Evolutionary conservation across 1,284 basidiomycete genomes (phyloP), one percentile per base, ranked within the genome.

Genomic region (Boletellus deceptivus): DNA sequence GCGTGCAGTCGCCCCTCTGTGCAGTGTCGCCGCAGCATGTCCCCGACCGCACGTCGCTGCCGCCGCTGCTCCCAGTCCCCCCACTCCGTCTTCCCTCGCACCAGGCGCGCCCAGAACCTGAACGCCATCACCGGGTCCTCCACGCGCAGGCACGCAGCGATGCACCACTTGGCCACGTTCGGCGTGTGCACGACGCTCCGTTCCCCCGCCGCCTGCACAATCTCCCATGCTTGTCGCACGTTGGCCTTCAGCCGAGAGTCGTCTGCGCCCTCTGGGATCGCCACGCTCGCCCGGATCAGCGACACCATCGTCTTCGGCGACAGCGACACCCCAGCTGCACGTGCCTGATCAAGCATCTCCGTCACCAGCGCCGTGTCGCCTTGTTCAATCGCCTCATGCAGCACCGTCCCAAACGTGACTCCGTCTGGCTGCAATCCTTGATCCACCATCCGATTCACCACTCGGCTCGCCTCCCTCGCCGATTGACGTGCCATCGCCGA

Each of bases 331-430:
- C 72, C 69, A 14, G 69, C 56, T 39, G 65, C 56, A 20, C 65
- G 67, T 35, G 77, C 73, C 38, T 65, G 70, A 29, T 57, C 56
- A 34, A 80, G 64, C 55, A 84, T 67, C 29, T 70, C 57, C n/a
- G 63, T 50, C 22, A 77, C 78, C 22, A 84, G 64, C 38, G 67
- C 62, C 36, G 61, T 50, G 52, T 86, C 75, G 27, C 70, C 68
- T 36, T 75, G 71, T 17, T 67, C 52, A 33, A 78, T 63, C 11
- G 84, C 83, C 50, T 74, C 71, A 54, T 84, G 79, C 48, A 87
- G 68, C 42, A 85, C 73, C 0, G 82, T 84, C 24, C 81, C 82
- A 63, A 77, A 81, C 41, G 79, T 76, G 34, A 80, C 72, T 18
- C 63, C 64, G 61, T 82, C 77, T 1, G 82, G 81, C 38, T 59